These are phyloP conservation scores for Xerocomellus intermedius DNA, from an alignment of 768 basidiomycete genomes.

Conservation along the genomic window DNA sequence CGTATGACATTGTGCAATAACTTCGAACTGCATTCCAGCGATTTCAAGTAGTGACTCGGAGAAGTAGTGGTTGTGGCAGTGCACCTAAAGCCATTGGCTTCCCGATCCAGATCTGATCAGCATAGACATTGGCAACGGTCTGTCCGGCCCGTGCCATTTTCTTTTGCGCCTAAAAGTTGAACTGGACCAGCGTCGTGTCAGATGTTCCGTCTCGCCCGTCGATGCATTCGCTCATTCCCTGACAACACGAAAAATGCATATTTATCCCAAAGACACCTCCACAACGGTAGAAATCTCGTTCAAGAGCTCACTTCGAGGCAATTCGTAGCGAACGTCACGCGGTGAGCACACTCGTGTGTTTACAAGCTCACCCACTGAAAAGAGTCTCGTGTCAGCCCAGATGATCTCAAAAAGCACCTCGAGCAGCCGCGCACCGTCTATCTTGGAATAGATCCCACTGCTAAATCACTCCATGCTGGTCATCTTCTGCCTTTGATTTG, in stretches of 20 bases:
- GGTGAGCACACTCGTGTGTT: constrained; percentile 22
- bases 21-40: constrained; percentile 71
- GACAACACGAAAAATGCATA: neutral
- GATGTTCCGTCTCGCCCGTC: constrained; percentile 26
- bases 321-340: constrained; percentile 37
- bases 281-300: constrained; percentile 25
- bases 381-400: constrained; percentile 33
- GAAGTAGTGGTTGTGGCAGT: constrained; percentile 13
- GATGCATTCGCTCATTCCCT: constrained; percentile 10
- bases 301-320: constrained; percentile 34
- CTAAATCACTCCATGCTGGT: constrained; percentile 86
- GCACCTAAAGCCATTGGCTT: neutral
- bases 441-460: constrained; percentile 91
- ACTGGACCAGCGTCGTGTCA: neutral
- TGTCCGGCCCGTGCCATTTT: constrained; percentile 15
- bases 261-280: constrained; percentile 12
- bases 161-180: too few species aligned
- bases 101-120: constrained; percentile 1
- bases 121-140: neutral
- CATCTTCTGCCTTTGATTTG: constrained; percentile 88
- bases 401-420: constrained; percentile 41
- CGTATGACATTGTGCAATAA: constrained; percentile 77
- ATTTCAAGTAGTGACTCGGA: neutral
- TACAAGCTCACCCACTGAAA: constrained; percentile 1
- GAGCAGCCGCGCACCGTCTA: constrained; percentile 58